Evolutionary conservation across 2,329 filamentous ascomycete species (phyloP).

Genomic region (Amauroascus niger): DNA sequence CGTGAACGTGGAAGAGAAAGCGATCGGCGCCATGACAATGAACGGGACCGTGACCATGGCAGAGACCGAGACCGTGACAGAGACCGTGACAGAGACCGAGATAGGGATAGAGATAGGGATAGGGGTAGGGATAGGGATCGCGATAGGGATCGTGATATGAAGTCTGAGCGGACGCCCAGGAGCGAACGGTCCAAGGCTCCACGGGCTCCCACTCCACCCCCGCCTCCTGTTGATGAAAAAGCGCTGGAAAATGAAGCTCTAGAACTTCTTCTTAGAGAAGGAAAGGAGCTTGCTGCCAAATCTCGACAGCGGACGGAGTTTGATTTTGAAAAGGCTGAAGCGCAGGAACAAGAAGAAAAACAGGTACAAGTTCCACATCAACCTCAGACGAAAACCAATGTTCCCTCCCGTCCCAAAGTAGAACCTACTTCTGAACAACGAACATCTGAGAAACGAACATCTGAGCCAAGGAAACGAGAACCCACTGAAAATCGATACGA

Average conservation of each 20-base stretch:
- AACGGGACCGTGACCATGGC: constrained; percentile 31
- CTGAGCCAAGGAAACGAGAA: constrained; percentile 3
- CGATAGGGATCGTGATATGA: constrained; percentile 17
- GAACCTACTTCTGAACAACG: too few relatives aligned
- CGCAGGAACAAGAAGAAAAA: constrained; percentile 31
- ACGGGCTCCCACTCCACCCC: constrained; percentile 8
- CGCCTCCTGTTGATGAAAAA: constrained; percentile 41
- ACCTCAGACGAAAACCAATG: neutral
- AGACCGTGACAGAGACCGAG: too few relatives aligned
- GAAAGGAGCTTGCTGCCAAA: constrained; percentile 46
- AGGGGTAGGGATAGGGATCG: constrained; percentile 19
- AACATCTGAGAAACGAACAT: neutral
- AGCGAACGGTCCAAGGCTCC: constrained; percentile 9
- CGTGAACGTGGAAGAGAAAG: constrained; percentile 22
- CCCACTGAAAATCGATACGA: constrained; percentile 7
- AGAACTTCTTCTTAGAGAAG: constrained; percentile 45
- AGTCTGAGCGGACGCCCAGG: constrained; percentile 15
- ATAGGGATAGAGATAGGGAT: constrained; percentile 21
- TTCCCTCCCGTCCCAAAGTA: constrained; percentile 7
- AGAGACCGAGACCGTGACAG: constrained; percentile 23
- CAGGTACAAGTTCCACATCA: neutral
- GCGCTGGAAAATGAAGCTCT: constrained; percentile 48
- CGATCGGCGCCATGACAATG: constrained; percentile 18
- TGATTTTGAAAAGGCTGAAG: constrained; percentile 41
- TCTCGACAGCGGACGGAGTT: constrained; percentile 43